Evolutionary conservation across 768 basidiomycete genomes (phyloP).

Genomic region (Austroboletus eburneus): DNA sequence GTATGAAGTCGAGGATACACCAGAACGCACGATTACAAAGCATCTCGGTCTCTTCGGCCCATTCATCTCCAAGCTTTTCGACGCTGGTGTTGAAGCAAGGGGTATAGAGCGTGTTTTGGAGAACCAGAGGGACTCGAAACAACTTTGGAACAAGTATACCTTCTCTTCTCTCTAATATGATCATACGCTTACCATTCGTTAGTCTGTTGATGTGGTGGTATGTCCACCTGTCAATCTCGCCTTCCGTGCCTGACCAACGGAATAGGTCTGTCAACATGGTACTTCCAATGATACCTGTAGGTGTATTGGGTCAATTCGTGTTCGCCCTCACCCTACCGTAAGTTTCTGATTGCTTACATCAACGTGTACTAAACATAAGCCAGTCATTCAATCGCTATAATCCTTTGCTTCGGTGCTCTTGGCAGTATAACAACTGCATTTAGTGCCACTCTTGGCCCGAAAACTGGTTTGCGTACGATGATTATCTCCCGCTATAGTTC

Average conservation of each 20-base stretch:
- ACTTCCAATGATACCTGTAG: constrained; percentile 47
- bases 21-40: constrained; percentile 23
- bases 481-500: constrained; percentile 45
- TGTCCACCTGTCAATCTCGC: not conserved
- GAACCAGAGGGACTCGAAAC: constrained; percentile 40
- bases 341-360: constrained; percentile 14
- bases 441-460: constrained; percentile 51
- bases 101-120: constrained; percentile 56
- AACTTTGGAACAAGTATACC: constrained; percentile 42
- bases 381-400: constrained; percentile 43
- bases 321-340: constrained; percentile 47
- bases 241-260: not conserved
- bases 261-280: constrained; percentile 46
- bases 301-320: constrained; percentile 43
- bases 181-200: constrained; percentile 1
- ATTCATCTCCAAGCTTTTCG: constrained; percentile 37
- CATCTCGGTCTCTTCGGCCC: constrained; percentile 31
- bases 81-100: constrained; percentile 49
- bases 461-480: constrained; percentile 53
- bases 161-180: not conserved
- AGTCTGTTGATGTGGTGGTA: constrained; percentile 47
- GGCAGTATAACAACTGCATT: constrained; percentile 42
- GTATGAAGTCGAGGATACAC: constrained; percentile 21
- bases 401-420: constrained; percentile 44
- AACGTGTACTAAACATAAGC: not conserved